A percentile compares a stretch with the other conserved stretches of the same genome.
Conservation (phyloP, 495 filamentous ascomycete species). For the Penicillium paradoxum region DNA sequence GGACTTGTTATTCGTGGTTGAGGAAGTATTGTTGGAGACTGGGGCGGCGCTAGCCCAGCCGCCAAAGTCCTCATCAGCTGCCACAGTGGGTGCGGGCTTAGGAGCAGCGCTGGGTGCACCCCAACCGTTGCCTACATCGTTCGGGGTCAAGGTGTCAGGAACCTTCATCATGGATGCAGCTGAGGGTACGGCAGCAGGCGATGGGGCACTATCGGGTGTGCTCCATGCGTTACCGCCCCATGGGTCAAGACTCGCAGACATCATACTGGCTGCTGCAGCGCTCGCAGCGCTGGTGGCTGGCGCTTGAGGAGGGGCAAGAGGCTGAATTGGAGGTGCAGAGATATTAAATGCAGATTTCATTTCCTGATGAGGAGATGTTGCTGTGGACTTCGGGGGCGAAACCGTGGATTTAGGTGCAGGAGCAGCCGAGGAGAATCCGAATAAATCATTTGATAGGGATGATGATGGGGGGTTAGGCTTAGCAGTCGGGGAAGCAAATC, state of each 20-base stretch:
- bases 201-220: constrained; percentile 41
- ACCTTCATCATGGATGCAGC: constrained; percentile 44
- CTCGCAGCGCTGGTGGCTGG: constrained; percentile 30
- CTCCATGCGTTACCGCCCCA: constrained; percentile 51
- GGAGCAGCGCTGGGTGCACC: constrained; percentile 36
- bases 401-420: constrained; percentile 40
- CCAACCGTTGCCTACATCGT: constrained; percentile 54
- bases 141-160: constrained; percentile 42
- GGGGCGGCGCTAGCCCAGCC: constrained; percentile 77
- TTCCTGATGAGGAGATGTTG: constrained; percentile 36
- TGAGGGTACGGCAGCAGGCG: constrained; percentile 15
- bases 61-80: constrained; percentile 87
- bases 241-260: constrained; percentile 39
- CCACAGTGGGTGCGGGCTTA: constrained; percentile 56
- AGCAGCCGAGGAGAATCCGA: constrained; percentile 67
- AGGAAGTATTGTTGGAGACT: constrained; percentile 37
- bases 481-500: constrained; percentile 40
- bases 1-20: constrained; percentile 40
- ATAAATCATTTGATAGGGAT: constrained; percentile 60
- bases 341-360: constrained; percentile 76
- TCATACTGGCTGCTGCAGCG: constrained; percentile 27
- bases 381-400: constrained; percentile 36
- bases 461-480: constrained; percentile 42
- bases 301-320: constrained; percentile 36
- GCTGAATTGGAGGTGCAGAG: constrained; percentile 49